Conservation (phyloP, 2,329 filamentous ascomycete genomes). For the Peltaster fructicola region DNA sequence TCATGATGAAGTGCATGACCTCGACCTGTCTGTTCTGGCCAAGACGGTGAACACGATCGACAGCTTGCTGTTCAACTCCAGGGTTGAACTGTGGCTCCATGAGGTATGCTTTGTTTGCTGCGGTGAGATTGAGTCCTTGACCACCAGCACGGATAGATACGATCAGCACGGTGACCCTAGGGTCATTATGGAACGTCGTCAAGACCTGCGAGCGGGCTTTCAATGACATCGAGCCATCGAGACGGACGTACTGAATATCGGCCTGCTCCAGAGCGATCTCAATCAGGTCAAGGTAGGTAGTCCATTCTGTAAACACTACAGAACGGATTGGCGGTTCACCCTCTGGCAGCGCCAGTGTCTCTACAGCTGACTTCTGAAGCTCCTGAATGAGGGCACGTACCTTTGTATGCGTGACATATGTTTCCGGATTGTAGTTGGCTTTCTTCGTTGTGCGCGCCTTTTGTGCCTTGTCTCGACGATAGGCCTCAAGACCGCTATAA, state of each 20-base stretch:
- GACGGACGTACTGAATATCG: conserved; percentile 54
- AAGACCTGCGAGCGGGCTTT: conserved; percentile 56
- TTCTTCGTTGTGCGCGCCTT: conserved; percentile 30
- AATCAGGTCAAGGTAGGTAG: conserved; percentile 81
- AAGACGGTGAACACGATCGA: conserved; percentile 81
- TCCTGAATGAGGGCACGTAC: conserved; percentile 66
- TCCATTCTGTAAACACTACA: conserved; percentile 94
- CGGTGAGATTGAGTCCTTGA: conserved; percentile 75
- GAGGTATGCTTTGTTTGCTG: conserved; percentile 74
- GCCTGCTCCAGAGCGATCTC: conserved; percentile 56
- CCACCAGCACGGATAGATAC: conserved; percentile 88
- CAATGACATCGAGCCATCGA: conserved; percentile 80
- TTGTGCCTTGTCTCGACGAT: conserved; percentile 37
- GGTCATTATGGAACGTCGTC: conserved; percentile 57
- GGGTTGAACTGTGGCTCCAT: conserved; percentile 99
- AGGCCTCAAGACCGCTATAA: conserved; percentile 32
- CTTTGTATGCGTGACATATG: conserved; percentile 79
- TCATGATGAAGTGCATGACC: conserved; percentile 84
- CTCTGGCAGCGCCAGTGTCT: conserved; percentile 41
- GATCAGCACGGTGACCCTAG: conserved; percentile 58
- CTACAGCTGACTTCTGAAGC: conserved; percentile 45
- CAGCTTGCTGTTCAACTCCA: conserved; percentile 79
- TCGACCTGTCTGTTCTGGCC: conserved; percentile 78
- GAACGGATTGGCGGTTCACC: conserved; percentile 55
- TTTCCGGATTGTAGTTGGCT: conserved; percentile 41